A percentile compares a stretch with the other conserved stretches of the same genome.
Evolutionary conservation across 139 green algal genomes (phyloP).

Genomic region (Auxenochlorella pyrenoidosa): DNA sequence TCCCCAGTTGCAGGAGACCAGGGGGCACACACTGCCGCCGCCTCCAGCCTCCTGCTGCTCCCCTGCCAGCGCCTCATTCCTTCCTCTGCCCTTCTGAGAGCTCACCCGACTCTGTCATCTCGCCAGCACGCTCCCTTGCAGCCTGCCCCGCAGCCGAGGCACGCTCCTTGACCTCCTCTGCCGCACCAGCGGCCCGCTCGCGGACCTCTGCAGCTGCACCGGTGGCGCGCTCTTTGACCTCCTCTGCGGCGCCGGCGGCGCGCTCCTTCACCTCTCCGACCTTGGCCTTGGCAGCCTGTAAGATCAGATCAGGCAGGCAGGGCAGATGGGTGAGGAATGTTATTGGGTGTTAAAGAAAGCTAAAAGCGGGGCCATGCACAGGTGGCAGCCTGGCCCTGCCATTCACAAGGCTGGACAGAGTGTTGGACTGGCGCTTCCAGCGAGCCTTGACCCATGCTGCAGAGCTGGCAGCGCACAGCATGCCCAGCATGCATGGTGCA

Average conservation of each 20-base stretch:
- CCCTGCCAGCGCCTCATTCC: not conserved
- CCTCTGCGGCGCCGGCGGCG: not conserved
- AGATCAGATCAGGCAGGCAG: not conserved
- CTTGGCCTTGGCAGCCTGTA: constrained; percentile 1
- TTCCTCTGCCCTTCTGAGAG: not conserved
- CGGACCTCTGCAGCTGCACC: not conserved
- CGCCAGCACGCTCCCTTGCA: not conserved
- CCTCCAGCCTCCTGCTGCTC: no score
- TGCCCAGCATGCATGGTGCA: not conserved
- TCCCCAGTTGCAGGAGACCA: not conserved
- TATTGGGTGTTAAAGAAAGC: no score
- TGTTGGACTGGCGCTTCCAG: no score
- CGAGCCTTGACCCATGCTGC: no score
- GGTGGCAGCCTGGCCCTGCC: no score
- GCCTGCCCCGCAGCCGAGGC: not conserved
- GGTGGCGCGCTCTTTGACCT: not conserved
- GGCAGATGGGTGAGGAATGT: not conserved
- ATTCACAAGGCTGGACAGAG: no score
- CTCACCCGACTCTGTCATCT: constrained; percentile 4
- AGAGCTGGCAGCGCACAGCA: not conserved
- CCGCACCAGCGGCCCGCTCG: not conserved
- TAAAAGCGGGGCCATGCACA: no score
- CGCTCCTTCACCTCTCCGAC: not conserved
- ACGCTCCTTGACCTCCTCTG: not conserved
- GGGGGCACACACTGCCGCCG: no score